Percentiles rank a stretch among this genome's conserved stretches.
These are phyloP conservation scores for Yamadazyma endophytica DNA, from an alignment of 805 yeast species.

Conservation along the genomic window DNA sequence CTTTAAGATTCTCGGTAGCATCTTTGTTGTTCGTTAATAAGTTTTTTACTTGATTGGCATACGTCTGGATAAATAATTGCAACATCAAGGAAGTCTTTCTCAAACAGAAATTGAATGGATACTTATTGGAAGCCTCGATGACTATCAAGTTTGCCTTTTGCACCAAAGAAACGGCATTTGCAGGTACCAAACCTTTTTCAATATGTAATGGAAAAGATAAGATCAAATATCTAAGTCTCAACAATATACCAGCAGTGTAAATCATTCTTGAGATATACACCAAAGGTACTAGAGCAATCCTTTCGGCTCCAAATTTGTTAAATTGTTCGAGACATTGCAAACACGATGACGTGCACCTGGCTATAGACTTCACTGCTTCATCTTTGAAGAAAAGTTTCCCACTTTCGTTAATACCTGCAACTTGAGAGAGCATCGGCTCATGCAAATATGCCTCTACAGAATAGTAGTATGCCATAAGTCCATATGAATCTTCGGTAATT, in stretches of 20 bases:
- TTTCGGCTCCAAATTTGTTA: slow-evolving; percentile 38
- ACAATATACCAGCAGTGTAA: slow-evolving; percentile 62
- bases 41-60: slow-evolving; percentile 48
- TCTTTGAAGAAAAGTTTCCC: slow-evolving; percentile 13
- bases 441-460: slow-evolving; percentile 65
- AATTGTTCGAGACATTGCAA: slow-evolving; percentile 47
- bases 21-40: slow-evolving; percentile 21
- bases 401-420: slow-evolving; percentile 12
- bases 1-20: slow-evolving; percentile 17
- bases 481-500: slow-evolving; percentile 27
- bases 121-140: slow-evolving; percentile 21
- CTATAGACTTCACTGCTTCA: slow-evolving; percentile 39
- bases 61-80: slow-evolving; percentile 58
- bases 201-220: slow-evolving; percentile 46
- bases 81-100: slow-evolving; percentile 53
- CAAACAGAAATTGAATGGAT: slow-evolving; percentile 44
- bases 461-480: slow-evolving; percentile 35
- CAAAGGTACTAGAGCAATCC: slow-evolving; percentile 55
- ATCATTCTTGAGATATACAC: slow-evolving; percentile 53
- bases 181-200: slow-evolving; percentile 46
- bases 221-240: slow-evolving; percentile 53
- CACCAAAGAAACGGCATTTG: slow-evolving; percentile 34
- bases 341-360: slow-evolving; percentile 52
- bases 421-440: slow-evolving; percentile 44
- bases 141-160: slow-evolving; percentile 24